Evolutionary conservation across 2,329 filamentous ascomycete genomes (phyloP), one percentile per base, ranked within the genome.

Genomic region (Nemania bipapillata): DNA sequence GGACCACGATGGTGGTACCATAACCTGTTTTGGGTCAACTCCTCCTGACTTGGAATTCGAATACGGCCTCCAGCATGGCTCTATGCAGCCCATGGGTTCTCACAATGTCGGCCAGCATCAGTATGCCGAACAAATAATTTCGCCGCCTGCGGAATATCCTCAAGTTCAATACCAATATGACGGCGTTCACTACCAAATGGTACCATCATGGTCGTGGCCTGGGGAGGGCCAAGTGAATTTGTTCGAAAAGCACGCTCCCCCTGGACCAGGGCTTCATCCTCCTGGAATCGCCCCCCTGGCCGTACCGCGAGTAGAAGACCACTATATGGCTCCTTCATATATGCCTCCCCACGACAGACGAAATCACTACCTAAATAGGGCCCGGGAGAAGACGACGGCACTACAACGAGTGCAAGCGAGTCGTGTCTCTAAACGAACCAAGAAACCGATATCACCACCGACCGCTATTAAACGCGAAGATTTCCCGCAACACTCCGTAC

Each of bases 371-470:
- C 76, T 83, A 4, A 79, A 82, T 50, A 80, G 82, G 64, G 79
- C 81, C 9, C 83, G 83, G 71, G 80, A 81, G 63, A 84, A 81
- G 77, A 82, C 81, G 0, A 78, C 76, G 1, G 83, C 82, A 9
- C 79, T 86, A 0, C 83, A 85, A 32, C 77, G 79, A 52, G 80
- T 77, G 3, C 83, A 85, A 68, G 65, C 73, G 40, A 60, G 61
- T 15, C 73, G 71, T n/a, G 55, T 63, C n/a, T 61, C 53, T 60
- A 74, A 63, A 47, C 65, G 56, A 45, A n/a, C 17, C 17, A 45
- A 8, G 4, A 45, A 20, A 12, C 15, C 37, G 17, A 45, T 3
- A 22, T 45, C 1, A 45, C 17, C 8, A 17, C 17, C 12, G 37
- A 17, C 32, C n/a, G n/a, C n/a, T n/a, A n/a, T n/a, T n/a, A n/a